phyloP scores from a whole-genome alignment of 1,284 basidiomycete species.

The Cystobasidium pallidum region DNA sequence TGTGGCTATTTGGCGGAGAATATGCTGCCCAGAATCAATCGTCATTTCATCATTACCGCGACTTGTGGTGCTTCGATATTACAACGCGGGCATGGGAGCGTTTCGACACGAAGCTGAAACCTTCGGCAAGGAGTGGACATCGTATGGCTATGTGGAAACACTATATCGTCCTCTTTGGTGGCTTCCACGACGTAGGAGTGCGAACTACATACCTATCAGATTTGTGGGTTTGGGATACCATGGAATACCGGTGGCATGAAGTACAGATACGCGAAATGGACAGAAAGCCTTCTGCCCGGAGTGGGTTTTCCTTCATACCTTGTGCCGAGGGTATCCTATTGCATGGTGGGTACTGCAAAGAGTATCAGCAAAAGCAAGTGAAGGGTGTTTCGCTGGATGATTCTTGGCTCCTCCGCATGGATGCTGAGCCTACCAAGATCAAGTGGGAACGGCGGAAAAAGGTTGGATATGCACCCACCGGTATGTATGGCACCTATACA shows the following conservation, averaged over 20 bases:
- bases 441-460: conserved; percentile 88
- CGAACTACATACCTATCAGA: conserved; percentile 51
- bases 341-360: conserved; percentile 90
- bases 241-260: conserved; percentile 79
- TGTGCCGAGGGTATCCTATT: conserved; percentile 78
- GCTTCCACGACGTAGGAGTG: conserved; percentile 46
- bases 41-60: conserved; percentile 86
- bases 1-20: conserved; percentile 74
- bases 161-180: conserved; percentile 77
- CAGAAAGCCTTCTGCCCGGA: conserved; percentile 70
- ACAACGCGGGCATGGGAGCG: conserved; percentile 79
- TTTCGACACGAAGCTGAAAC: conserved; percentile 81
- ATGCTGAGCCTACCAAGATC: conserved; percentile 58
- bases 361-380: conserved; percentile 80
- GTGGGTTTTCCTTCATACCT: conserved; percentile 84
- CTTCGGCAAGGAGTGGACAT: conserved; percentile 81
- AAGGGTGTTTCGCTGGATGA: conserved; percentile 87
- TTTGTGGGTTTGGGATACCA: conserved; percentile 52
- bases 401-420: conserved; percentile 79
- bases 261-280: conserved; percentile 73
- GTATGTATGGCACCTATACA: not conserved
- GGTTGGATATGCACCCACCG: conserved; percentile 63
- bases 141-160: conserved; percentile 93
- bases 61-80: conserved; percentile 72
- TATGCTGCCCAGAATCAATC: conserved; percentile 84